These are phyloP conservation scores for Graphiopsis chlorocephala DNA, from an alignment of 2,329 filamentous ascomycete species.

Conservation along the genomic window DNA sequence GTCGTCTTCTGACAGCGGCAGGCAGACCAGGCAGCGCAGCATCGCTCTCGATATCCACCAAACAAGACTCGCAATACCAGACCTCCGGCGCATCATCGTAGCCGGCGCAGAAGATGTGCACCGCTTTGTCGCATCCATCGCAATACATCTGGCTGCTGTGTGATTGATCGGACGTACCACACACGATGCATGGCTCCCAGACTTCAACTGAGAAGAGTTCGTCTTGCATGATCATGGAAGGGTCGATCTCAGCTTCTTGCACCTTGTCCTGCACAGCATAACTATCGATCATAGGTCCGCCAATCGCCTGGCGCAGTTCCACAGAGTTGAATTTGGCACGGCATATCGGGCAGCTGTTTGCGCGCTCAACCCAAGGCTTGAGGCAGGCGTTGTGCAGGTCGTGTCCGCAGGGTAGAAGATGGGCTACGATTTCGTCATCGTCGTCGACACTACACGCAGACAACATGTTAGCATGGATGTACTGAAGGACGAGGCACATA, in stretches of 20 bases:
- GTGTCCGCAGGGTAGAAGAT: conserved; percentile 77
- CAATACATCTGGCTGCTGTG: conserved; percentile 85
- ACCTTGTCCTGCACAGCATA: conserved; percentile 75
- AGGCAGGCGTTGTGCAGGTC: conserved; percentile 90
- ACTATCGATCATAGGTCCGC: conserved; percentile 59
- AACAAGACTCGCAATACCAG: conserved; percentile 91
- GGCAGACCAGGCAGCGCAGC: conserved; percentile 27
- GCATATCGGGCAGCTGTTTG: conserved; percentile 97
- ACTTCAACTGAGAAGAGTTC: conserved; percentile 55
- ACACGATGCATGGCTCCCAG: conserved; percentile 76
- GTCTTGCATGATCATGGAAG: conserved; percentile 71
- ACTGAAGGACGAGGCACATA: conserved; percentile 18
- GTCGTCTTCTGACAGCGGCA: conserved; percentile 25
- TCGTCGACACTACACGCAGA: conserved; percentile 28
- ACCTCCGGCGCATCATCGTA: conserved; percentile 56
- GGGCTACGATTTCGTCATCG: conserved; percentile 57
- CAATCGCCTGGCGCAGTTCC: conserved; percentile 73
- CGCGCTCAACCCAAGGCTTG: conserved; percentile 90
- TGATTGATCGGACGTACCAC: conserved; percentile 75
- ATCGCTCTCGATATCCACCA: conserved; percentile 32
- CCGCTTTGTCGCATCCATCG: conserved; percentile 83
- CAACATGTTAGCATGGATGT: conserved; percentile 27
- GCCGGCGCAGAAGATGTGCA: conserved; percentile 89
- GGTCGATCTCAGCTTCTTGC: conserved; percentile 86
- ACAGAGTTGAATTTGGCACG: conserved; percentile 88